phyloP scores from a whole-genome alignment of 257 asterid species.

The Jacaranda copaia region DNA sequence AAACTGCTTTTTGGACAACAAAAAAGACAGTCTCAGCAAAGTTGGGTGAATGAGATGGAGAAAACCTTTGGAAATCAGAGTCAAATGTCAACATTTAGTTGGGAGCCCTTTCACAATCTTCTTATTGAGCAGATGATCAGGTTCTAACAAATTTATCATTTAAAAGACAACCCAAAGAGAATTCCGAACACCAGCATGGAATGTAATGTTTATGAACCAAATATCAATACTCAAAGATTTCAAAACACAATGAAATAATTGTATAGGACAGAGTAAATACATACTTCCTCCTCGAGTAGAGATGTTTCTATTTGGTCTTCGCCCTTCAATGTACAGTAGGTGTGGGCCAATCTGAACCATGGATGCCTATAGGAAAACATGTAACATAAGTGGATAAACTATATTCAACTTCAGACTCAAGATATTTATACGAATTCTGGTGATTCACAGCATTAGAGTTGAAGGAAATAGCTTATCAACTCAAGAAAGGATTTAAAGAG shows the following conservation, averaged over 20 bases:
- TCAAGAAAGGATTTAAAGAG: neutral
- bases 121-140: too few relatives aligned
- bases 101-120: too few relatives aligned
- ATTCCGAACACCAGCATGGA: neutral
- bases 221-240: conserved; percentile 3
- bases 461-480: too few relatives aligned
- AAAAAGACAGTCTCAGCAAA: too few relatives aligned
- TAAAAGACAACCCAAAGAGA: neutral
- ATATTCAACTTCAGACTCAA: neutral
- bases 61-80: neutral
- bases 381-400: conserved; percentile 11
- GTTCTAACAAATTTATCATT: too few relatives aligned
- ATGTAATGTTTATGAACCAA: neutral
- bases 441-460: neutral
- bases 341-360: conserved; percentile 74
- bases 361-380: conserved; percentile 68
- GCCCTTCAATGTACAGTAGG: conserved; percentile 90
- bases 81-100: too few relatives aligned
- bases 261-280: conserved; percentile 36
- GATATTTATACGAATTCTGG: conserved; percentile 12
- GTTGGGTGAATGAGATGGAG: too few relatives aligned
- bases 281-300: conserved; percentile 82
- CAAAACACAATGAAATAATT: neutral
- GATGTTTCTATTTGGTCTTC: conserved; percentile 83
- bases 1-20: too few relatives aligned